phyloP scores from a whole-genome alignment of 139 green algal genomes.

The Chara braunii region DNA sequence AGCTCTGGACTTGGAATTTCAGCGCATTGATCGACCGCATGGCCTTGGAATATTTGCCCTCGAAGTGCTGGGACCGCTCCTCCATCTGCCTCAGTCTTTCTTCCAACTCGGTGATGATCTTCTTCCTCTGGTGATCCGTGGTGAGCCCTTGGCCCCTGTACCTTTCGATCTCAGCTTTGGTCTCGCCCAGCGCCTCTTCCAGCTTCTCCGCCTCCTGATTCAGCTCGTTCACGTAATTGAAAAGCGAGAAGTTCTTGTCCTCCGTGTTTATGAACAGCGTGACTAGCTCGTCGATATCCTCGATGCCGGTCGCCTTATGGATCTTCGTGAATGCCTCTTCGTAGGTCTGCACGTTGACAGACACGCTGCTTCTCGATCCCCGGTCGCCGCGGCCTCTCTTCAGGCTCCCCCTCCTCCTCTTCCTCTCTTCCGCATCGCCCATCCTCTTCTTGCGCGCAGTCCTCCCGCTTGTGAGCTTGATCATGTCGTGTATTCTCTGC shows the following conservation, averaged over 20 bases:
- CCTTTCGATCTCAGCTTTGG: constrained; percentile 50
- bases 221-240: constrained; percentile 77
- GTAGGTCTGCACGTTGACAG: constrained; percentile 67
- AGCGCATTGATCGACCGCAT: constrained; percentile 43
- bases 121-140: constrained; percentile 35
- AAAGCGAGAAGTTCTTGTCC: constrained; percentile 67
- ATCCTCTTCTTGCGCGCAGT: too few species aligned
- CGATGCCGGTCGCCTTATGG: constrained; percentile 56
- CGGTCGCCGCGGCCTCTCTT: too few species aligned
- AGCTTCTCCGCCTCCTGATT: constrained; percentile 68
- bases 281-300: constrained; percentile 68
- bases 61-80: constrained; percentile 48
- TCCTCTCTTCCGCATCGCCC: constrained; percentile 26
- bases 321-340: constrained; percentile 71
- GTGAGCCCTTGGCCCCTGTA: constrained; percentile 27
- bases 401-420: too few species aligned
- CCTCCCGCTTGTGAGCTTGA: constrained; percentile 62
- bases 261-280: constrained; percentile 58
- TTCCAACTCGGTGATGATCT: constrained; percentile 35
- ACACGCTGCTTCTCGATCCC: constrained; percentile 31
- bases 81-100: constrained; percentile 43
- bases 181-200: constrained; percentile 43
- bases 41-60: constrained; percentile 48
- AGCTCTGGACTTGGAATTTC: constrained; percentile 10
- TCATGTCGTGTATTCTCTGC: too few species aligned